Base-by-base conservation (phyloP, 2,329 filamentous ascomycete genomes). In the Phaeosphaeriaceae sp. region DNA sequence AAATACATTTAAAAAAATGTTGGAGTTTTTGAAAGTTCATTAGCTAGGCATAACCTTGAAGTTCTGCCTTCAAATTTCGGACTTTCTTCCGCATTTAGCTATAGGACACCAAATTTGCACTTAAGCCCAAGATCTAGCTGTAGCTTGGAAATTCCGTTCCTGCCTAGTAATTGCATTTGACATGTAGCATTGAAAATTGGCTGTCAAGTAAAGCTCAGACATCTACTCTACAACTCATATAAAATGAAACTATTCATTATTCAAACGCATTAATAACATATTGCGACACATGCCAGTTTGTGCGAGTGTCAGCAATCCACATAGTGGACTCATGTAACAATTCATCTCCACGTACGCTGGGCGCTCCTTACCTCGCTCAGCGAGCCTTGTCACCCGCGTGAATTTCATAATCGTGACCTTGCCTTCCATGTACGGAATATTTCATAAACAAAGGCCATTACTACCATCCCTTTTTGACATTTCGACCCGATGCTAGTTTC, bases 371-470 rank as follows among this genome's bases (percentile, higher is more conserved):
- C 38, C 39, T 26, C 50, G 23, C 26, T 44, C 46, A 32, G 18
- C 39, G 12, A 15, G 43, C 26, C 42, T 49, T 38, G 36, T 53
- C 50, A 16, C 46, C 46, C 7, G 42, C 42, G 3, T 20, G 12
- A 16, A 53, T 44, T 18, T 43, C 28, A 17, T 43, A 43, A 2
- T 42, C 50, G 30, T 42, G 21, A 29, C 49, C 50, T n/a, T 42
- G 38, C 21, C 36, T 28, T 11, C 34, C 4, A 46, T 49, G 20
- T 53, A 53, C 34, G 46, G n/a, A 46, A 42, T 55, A 55, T 26
- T 51, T 52, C 2, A 88, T 88, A 77, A 92, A 92, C 7, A 89
- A 79, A 11, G 88, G 87, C 50, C 81, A 83, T 68, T 83, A 90
- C 66, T 84, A 88, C 28, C 76, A 76, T 0, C 88, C 88, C 15